A percentile compares a stretch with the other conserved stretches of the same genome.
Evolutionary conservation across 164 flowering plant species (phyloP).

Genomic region (Echeveria elegans): DNA sequence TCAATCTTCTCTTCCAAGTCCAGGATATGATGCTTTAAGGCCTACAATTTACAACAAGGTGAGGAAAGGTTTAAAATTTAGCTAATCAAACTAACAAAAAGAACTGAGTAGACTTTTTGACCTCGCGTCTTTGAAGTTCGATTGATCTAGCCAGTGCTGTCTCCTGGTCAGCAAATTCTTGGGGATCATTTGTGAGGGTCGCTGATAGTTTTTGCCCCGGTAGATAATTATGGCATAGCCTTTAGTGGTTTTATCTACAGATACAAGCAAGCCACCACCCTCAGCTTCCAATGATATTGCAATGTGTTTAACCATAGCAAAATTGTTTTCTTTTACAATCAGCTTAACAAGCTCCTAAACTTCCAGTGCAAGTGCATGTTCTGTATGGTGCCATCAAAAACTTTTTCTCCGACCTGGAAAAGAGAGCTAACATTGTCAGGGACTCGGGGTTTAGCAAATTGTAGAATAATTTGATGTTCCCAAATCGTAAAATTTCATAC

Average conservation of each 20-base stretch:
- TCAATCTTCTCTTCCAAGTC: slow-evolving; percentile 49
- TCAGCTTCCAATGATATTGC: slow-evolving; percentile 88
- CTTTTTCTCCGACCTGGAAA: slow-evolving; percentile 62
- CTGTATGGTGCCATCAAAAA: slow-evolving; percentile 80
- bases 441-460: background rate
- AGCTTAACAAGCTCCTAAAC: slow-evolving; percentile 81
- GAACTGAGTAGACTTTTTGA: background rate
- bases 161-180: slow-evolving; percentile 39
- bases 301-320: slow-evolving; percentile 66
- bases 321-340: slow-evolving; percentile 47
- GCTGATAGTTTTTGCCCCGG: slow-evolving; percentile 83
- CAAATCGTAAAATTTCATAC: too few relatives aligned
- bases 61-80: background rate
- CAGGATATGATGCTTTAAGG: slow-evolving; percentile 58
- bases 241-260: slow-evolving; percentile 70
- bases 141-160: slow-evolving; percentile 14
- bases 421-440: slow-evolving; percentile 6
- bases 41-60: slow-evolving; percentile 28
- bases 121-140: slow-evolving; percentile 16
- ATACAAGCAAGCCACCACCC: slow-evolving; percentile 83
- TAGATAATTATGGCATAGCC: slow-evolving; percentile 74
- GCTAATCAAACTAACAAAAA: background rate
- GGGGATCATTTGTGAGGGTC: slow-evolving; percentile 52
- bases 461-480: too few relatives aligned
- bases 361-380: slow-evolving; percentile 97